Conservation (phyloP, 306 rosid species). For the Ormosia semicastrata region DNA sequence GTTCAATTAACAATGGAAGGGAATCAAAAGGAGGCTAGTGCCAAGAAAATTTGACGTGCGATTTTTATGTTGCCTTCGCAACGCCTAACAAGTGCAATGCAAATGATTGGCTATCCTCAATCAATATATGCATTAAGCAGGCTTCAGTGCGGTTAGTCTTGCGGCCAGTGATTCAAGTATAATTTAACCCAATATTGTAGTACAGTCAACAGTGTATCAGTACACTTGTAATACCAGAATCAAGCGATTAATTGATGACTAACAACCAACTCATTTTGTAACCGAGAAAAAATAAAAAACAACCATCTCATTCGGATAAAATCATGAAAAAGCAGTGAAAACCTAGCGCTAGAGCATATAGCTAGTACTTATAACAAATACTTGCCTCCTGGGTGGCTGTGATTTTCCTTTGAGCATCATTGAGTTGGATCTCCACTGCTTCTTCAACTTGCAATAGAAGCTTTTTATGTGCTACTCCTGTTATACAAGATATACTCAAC, state of each 20-base stretch:
- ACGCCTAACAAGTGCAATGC: background rate
- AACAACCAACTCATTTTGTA: constrained; percentile 15
- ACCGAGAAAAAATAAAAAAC: too few relatives aligned
- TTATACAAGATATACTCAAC: constrained; percentile 16
- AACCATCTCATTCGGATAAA: background rate
- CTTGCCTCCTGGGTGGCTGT: constrained; percentile 72
- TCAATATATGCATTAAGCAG: background rate
- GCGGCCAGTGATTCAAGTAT: constrained; percentile 1
- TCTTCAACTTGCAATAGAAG: constrained; percentile 78
- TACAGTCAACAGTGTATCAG: background rate
- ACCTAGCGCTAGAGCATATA: background rate
- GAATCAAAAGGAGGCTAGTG: constrained; percentile 7
- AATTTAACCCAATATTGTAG: background rate
- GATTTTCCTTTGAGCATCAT: constrained; percentile 73
- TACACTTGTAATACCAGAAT: constrained; percentile 6
- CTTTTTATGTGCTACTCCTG: constrained; percentile 78
- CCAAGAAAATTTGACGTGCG: constrained; percentile 1
- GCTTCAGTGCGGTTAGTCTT: background rate
- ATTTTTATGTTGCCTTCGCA: constrained; percentile 16
- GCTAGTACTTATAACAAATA: background rate
- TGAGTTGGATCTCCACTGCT: constrained; percentile 59
- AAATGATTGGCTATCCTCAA: constrained; percentile 20
- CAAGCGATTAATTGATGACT: constrained; percentile 14
- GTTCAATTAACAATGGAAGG: constrained; percentile 7
- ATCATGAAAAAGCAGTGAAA: constrained; percentile 15